Conservation (phyloP, 129 eudicot species). For the Tanacetum coccineum region DNA sequence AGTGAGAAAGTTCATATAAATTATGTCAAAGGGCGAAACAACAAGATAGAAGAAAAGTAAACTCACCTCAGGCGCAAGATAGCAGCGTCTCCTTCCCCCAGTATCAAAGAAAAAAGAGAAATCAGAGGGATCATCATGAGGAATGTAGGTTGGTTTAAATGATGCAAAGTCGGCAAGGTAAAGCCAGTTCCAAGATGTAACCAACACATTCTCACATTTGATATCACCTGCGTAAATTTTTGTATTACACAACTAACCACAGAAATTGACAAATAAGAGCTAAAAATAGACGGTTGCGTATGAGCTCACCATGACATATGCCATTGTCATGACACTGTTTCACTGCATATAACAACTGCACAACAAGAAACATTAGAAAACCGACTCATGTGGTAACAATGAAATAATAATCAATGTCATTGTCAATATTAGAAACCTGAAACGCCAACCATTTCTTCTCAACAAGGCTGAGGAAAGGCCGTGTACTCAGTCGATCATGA, state of each 20-base stretch:
- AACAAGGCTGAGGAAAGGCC: conserved; percentile 83
- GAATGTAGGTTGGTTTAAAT: conserved; percentile 96
- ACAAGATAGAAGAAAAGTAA: conserved; percentile 7
- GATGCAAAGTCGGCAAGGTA: conserved; percentile 98
- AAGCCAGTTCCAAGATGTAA: conserved; percentile 99
- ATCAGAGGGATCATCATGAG: conserved; percentile 97
- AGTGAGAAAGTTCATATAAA: conserved; percentile 6
- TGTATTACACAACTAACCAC: conserved; percentile 7
- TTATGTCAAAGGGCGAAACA: conserved; percentile 1
- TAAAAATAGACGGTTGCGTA: too few relatives aligned
- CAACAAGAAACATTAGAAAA: conserved; percentile 26
- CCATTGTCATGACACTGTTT: conserved; percentile 95
- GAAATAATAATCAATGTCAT: too few relatives aligned
- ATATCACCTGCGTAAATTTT: conserved; percentile 71
- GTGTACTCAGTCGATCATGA: conserved; percentile 92
- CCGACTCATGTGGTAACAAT: conserved; percentile 1
- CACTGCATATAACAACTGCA: conserved; percentile 88
- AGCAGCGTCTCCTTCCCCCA: conserved; percentile 98
- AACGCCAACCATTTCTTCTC: conserved; percentile 99
- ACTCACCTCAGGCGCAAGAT: conserved; percentile 98
- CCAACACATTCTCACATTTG: conserved; percentile 98
- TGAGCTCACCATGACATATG: conserved; percentile 69
- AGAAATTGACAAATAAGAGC: background rate
- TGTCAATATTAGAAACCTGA: conserved; percentile 54
- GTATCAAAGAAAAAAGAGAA: conserved; percentile 97